phyloP scores from a whole-genome alignment of 352 stramenopile species.

The Phytopythium vexans region DNA sequence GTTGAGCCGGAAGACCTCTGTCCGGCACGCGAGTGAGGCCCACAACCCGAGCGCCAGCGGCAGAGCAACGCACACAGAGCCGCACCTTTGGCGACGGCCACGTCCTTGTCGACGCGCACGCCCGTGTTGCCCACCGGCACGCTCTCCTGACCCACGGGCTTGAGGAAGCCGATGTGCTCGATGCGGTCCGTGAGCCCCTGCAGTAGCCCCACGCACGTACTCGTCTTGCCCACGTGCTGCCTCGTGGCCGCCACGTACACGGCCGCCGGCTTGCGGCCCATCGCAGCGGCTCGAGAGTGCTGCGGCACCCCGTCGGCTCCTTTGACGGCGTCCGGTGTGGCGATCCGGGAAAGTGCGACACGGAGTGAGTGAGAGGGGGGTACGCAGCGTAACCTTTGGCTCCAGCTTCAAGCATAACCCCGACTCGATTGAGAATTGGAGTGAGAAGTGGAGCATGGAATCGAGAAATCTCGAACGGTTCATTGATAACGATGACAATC shows the following conservation, averaged over 20 bases:
- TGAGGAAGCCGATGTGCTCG: constrained; percentile 89
- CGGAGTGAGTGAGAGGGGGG: neutral
- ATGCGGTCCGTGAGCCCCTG: constrained; percentile 92
- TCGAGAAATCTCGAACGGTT: constrained; percentile 3
- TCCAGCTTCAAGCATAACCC: neutral
- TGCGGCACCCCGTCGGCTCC: constrained; percentile 5
- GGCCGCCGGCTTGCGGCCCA: constrained; percentile 34
- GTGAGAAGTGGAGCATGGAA: neutral
- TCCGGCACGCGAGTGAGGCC: neutral
- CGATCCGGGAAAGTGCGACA: neutral
- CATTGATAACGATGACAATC: constrained; percentile 1
- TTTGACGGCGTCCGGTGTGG: constrained; percentile 1
- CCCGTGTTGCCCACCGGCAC: constrained; percentile 61
- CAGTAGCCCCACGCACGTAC: constrained; percentile 92
- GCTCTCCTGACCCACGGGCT: constrained; percentile 94
- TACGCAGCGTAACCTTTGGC: neutral
- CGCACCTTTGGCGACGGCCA: constrained; percentile 86
- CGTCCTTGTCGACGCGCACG: constrained; percentile 90
- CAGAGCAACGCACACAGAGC: constrained; percentile 42
- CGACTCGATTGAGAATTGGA: neutral
- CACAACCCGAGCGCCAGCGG: neutral
- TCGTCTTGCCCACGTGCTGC: constrained; percentile 91
- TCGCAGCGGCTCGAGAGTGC: neutral
- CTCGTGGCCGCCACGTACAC: constrained; percentile 87
- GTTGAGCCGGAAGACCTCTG: constrained; percentile 93